phyloP scores from a whole-genome alignment of 202 grass and related monocot genomes.

The Schoenoplectus tabernaemontani region DNA sequence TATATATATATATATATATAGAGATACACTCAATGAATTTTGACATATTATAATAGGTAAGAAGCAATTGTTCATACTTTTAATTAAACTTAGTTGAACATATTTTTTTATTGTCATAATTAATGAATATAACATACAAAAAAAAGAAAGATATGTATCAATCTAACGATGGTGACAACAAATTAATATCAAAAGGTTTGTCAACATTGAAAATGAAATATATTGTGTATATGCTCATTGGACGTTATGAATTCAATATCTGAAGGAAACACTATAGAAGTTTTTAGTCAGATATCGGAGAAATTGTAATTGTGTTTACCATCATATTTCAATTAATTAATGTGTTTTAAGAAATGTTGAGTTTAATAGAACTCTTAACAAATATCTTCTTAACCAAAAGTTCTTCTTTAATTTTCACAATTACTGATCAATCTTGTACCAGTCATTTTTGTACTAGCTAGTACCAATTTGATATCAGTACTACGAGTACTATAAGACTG shows the following conservation, averaged over 20 bases:
- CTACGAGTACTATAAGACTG: too few relatives aligned
- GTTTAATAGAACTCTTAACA: too few relatives aligned
- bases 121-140: background rate
- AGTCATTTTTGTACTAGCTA: too few relatives aligned
- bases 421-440: too few relatives aligned
- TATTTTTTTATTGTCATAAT: background rate
- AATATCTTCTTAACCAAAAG: too few relatives aligned
- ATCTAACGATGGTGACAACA: background rate
- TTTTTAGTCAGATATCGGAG: too few relatives aligned
- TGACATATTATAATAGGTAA: background rate
- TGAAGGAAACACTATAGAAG: background rate
- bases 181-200: background rate
- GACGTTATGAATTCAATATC: background rate
- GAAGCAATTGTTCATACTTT: background rate
- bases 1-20: background rate
- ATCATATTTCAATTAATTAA: too few relatives aligned
- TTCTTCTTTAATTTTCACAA: too few relatives aligned
- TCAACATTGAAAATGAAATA: background rate
- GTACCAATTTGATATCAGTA: too few relatives aligned
- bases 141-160: background rate
- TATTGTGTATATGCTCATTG: background rate
- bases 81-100: background rate
- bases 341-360: too few relatives aligned
- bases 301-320: too few relatives aligned
- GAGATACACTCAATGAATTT: background rate